Conservation (phyloP, 768 basidiomycete species). For the Leccinellum luteum region DNA sequence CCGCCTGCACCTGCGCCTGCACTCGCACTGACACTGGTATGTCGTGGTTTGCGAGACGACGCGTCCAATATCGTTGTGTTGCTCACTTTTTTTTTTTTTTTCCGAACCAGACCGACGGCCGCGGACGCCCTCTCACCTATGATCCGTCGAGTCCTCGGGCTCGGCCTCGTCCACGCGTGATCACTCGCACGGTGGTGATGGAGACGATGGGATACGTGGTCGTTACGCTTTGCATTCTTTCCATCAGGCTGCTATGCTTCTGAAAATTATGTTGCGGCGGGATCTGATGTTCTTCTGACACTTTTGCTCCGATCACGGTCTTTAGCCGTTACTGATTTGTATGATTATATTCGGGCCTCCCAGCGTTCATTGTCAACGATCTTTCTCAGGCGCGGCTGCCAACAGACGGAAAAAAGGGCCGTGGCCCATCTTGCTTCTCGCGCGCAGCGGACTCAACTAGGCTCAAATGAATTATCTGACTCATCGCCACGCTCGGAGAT, state of each 20-base stretch:
- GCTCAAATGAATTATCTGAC: conserved; percentile 1
- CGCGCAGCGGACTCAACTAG: not conserved
- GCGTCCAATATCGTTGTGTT: not conserved
- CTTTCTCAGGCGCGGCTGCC: too few species aligned
- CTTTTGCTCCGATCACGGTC: not conserved
- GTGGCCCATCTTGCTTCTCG: not conserved
- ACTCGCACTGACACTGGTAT: conserved; percentile 1
- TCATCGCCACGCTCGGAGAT: conserved; percentile 4
- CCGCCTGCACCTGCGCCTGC: too few species aligned
- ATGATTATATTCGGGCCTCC: not conserved
- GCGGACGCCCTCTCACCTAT: not conserved
- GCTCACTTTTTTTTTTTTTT: not conserved
- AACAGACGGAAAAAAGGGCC: not conserved
- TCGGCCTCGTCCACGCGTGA: not conserved
- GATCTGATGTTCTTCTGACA: not conserved
- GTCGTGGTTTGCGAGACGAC: not conserved
- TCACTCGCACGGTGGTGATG: conserved; percentile 10
- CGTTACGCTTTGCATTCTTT: conserved; percentile 15
- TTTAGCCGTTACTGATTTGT: not conserved
- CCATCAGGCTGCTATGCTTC: conserved; percentile 20
- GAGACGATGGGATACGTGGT: conserved; percentile 11
- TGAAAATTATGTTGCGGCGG: not conserved
- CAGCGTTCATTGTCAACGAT: not conserved
- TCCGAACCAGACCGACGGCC: not conserved
- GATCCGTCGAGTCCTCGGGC: not conserved